A percentile compares a stretch with the other conserved stretches of the same genome.
Conservation (phyloP, 140 eudicot species). For the Stevia rebaudiana region DNA sequence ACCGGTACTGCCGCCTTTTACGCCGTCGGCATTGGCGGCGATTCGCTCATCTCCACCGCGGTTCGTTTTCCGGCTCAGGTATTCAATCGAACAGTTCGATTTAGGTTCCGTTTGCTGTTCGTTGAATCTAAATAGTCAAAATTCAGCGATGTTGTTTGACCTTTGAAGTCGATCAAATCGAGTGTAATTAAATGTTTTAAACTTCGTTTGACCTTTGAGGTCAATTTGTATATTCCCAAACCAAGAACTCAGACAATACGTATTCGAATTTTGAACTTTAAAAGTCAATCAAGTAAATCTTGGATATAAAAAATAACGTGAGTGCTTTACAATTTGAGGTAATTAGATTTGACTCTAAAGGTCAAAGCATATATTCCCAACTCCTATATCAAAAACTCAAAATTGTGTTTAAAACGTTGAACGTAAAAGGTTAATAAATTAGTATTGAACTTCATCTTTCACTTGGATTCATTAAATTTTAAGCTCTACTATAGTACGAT, state of each 20-base stretch:
- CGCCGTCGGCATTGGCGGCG: conserved; percentile 41
- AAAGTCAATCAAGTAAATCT: neutral
- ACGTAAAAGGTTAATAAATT: too few relatives aligned
- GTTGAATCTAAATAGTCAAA: neutral
- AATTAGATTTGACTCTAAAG: too few relatives aligned
- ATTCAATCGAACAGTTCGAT: neutral
- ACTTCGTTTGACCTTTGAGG: neutral
- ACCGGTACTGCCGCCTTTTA: conserved; percentile 52
- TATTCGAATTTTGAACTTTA: neutral
- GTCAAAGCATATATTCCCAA: too few relatives aligned
- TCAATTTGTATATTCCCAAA: neutral
- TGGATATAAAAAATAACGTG: too few relatives aligned
- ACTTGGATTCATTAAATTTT: too few relatives aligned
- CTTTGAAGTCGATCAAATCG: neutral
- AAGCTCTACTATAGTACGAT: too few relatives aligned
- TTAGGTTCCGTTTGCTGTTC: too few relatives aligned
- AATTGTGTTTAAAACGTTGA: too few relatives aligned
- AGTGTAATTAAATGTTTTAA: neutral
- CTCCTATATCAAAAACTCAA: too few relatives aligned
- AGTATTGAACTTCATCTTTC: too few relatives aligned
- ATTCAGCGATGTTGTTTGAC: neutral
- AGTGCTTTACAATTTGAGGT: too few relatives aligned
- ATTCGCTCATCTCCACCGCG: conserved; percentile 47
- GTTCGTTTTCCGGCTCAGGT: conserved; percentile 71
- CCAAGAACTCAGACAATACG: neutral